Evolutionary conservation across 1,284 basidiomycete genomes (phyloP).

Genomic region (Trametes polyzona): DNA sequence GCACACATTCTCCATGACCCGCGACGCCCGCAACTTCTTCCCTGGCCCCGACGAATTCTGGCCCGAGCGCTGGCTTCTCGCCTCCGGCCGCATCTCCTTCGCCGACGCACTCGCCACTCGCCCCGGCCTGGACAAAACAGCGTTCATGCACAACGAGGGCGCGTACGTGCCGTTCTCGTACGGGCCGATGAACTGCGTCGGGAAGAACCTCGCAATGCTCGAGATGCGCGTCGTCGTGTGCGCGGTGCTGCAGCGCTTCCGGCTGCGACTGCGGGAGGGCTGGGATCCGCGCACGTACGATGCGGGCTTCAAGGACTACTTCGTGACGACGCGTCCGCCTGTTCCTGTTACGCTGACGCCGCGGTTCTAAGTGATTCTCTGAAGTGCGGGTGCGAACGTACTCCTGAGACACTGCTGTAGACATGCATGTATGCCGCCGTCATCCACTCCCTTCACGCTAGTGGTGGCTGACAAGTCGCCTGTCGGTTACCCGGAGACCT

Average conservation of each 20-base stretch:
- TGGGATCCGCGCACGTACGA: conserved; percentile 27
- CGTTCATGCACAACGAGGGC: conserved; percentile 23
- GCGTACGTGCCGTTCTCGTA: conserved; percentile 36
- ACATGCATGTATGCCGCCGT: neutral
- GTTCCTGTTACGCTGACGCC: conserved; percentile 11
- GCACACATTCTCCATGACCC: conserved; percentile 30
- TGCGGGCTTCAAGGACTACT: conserved; percentile 23
- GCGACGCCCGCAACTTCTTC: conserved; percentile 36
- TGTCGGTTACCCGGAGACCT: too few species aligned
- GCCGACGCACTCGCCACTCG: too few species aligned
- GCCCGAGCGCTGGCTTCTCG: conserved; percentile 36
- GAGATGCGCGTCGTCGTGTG: conserved; percentile 25
- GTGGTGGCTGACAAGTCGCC: too few species aligned
- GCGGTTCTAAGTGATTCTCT: neutral
- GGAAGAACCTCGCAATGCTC: conserved; percentile 34
- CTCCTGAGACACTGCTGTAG: neutral
- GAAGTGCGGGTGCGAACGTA: neutral
- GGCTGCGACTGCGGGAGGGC: conserved; percentile 23
- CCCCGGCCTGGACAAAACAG: neutral
- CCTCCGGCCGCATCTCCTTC: conserved; percentile 2
- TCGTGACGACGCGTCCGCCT: conserved; percentile 16
- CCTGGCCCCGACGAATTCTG: conserved; percentile 29
- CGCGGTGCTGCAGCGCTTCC: conserved; percentile 30
- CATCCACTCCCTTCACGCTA: too few species aligned
- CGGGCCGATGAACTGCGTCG: conserved; percentile 36